Conservation (phyloP, 106 monocot genomes). For the Triglochin maritima region DNA sequence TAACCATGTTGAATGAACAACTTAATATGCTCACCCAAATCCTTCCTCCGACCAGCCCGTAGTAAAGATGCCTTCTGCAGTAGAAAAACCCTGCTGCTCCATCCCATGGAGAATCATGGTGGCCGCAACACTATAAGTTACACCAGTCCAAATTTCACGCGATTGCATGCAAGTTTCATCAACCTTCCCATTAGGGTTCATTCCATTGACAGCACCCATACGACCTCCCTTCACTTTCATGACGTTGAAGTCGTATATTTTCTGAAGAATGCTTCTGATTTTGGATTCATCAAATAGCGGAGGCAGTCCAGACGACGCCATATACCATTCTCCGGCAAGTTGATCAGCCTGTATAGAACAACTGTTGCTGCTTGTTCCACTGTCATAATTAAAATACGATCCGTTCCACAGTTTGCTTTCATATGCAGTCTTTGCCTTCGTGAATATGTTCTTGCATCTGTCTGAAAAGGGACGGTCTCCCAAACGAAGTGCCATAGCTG, state of each 20-base stretch:
- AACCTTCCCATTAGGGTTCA: conserved; percentile 81
- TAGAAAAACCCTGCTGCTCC: conserved; percentile 78
- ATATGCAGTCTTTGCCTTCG: conserved; percentile 50
- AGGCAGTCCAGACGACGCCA: conserved; percentile 81
- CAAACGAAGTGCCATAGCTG: conserved; percentile 76
- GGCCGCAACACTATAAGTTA: conserved; percentile 82
- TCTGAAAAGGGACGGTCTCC: conserved; percentile 70
- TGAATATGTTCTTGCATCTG: conserved; percentile 59
- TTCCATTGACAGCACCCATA: conserved; percentile 97
- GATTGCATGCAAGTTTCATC: conserved; percentile 96
- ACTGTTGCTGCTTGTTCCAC: conserved; percentile 72
- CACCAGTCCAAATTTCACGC: conserved; percentile 95
- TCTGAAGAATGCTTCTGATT: conserved; percentile 70
- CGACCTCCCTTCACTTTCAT: conserved; percentile 85
- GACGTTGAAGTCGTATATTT: conserved; percentile 89
- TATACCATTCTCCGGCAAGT: conserved; percentile 92
- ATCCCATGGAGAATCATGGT: conserved; percentile 89
- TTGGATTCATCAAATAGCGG: conserved; percentile 71
- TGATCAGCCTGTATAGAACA: conserved; percentile 94
- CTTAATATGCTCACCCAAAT: conserved; percentile 47
- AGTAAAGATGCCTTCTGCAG: conserved; percentile 84
- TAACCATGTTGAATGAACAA: background rate
- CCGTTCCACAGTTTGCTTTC: conserved; percentile 95
- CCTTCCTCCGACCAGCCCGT: conserved; percentile 98
- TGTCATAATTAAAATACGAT: conserved; percentile 93